A percentile compares a stretch with the other conserved stretches of the same genome.
These are phyloP conservation scores for Physaria fendleri DNA, from an alignment of 345 rosid genomes.

Conservation along the genomic window DNA sequence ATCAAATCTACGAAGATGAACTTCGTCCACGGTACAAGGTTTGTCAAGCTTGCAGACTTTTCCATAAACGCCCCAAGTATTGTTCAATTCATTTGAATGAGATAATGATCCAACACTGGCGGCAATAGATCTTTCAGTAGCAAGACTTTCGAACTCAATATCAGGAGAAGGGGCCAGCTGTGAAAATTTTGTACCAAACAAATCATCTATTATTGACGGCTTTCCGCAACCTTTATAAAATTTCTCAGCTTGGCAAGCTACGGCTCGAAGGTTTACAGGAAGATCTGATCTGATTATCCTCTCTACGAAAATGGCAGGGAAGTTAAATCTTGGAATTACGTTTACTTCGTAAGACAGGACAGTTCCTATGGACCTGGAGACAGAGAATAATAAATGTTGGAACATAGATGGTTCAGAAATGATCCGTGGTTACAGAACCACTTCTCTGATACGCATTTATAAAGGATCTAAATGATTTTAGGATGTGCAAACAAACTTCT, in stretches of 20 bases:
- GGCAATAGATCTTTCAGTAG: slow-evolving; percentile 27
- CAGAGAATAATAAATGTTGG: slow-evolving; percentile 5
- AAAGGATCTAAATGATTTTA: not conserved
- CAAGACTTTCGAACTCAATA: slow-evolving; percentile 29
- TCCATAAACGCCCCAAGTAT: slow-evolving; percentile 75
- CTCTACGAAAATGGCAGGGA: slow-evolving; percentile 90
- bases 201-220: slow-evolving; percentile 28
- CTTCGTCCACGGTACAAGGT: slow-evolving; percentile 87
- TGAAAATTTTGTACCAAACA: slow-evolving; percentile 24
- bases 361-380: slow-evolving; percentile 51
- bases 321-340: slow-evolving; percentile 85
- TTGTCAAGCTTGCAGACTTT: slow-evolving; percentile 70
- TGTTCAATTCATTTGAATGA: slow-evolving; percentile 46
- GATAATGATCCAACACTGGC: slow-evolving; percentile 37
- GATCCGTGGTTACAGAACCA: not conserved
- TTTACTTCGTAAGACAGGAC: slow-evolving; percentile 74
- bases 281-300: slow-evolving; percentile 91
- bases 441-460: not conserved
- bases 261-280: slow-evolving; percentile 87
- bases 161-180: slow-evolving; percentile 30
- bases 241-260: slow-evolving; percentile 76
- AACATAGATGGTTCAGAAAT: not conserved
- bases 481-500: slow-evolving; percentile 1
- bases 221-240: slow-evolving; percentile 37
- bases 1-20: slow-evolving; percentile 95